A percentile compares a stretch with the other conserved stretches of the same genome.
Evolutionary conservation across 2,329 filamentous ascomycete species (phyloP).

Genomic region (Colletotrichum sp.): DNA sequence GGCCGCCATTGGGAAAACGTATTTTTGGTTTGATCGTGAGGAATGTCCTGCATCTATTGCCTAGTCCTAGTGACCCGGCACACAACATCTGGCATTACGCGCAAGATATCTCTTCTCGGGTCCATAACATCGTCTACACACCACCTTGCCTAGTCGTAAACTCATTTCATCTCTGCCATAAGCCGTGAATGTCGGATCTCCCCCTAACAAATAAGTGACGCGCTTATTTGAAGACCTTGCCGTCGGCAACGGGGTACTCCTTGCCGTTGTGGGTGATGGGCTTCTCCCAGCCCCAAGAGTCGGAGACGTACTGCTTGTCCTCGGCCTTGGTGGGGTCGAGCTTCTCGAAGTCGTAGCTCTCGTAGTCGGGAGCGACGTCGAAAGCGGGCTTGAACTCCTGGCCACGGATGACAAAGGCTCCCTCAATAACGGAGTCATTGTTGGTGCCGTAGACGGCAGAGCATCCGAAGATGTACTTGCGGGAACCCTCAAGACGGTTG

Average conservation of each 20-base stretch:
- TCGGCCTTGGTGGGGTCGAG: conserved; percentile 86
- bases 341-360: conserved; percentile 97
- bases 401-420: conserved; percentile 94
- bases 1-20: neutral
- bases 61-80: conserved; percentile 14
- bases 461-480: conserved; percentile 96
- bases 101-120: conserved; percentile 18
- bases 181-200: conserved; percentile 33
- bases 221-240: conserved; percentile 98
- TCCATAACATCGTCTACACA: conserved; percentile 21
- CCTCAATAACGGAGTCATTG: conserved; percentile 90
- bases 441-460: conserved; percentile 86
- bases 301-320: conserved; percentile 84
- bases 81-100: conserved; percentile 19
- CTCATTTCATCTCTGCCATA: conserved; percentile 33
- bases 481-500: conserved; percentile 92
- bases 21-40: conserved; percentile 3
- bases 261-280: conserved; percentile 81
- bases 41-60: conserved; percentile 17
- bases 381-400: conserved; percentile 87
- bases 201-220: conserved; percentile 16
- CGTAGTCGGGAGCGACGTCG: conserved; percentile 95
- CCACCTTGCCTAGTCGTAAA: conserved; percentile 22
- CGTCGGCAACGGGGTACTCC: conserved; percentile 85
- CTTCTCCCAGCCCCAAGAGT: conserved; percentile 93